Evolutionary conservation across 257 asterid species (phyloP).

Genomic region (Penstemon barbatus): DNA sequence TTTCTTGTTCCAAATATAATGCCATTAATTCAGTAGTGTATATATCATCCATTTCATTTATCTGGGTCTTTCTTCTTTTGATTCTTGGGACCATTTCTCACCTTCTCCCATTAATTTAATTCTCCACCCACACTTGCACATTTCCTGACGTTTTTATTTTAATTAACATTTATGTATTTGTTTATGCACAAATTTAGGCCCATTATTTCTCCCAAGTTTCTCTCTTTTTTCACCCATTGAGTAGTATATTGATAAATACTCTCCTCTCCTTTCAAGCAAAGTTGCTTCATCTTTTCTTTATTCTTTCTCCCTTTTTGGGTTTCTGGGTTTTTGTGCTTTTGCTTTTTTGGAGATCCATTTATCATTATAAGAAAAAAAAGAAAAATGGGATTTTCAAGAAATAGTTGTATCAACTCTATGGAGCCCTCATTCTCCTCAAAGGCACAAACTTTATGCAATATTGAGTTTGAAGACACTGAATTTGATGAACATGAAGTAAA

Average conservation of each 20-base stretch:
- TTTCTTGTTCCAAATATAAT: slow-evolving; percentile 41
- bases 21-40: slow-evolving; percentile 30
- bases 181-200: background rate
- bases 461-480: background rate
- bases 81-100: slow-evolving; percentile 52
- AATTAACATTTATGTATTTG: slow-evolving; percentile 22
- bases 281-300: slow-evolving; percentile 42
- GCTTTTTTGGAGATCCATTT: slow-evolving; percentile 38
- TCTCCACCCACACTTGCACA: slow-evolving; percentile 24
- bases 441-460: slow-evolving; percentile 34
- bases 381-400: slow-evolving; percentile 57
- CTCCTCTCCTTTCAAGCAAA: slow-evolving; percentile 65
- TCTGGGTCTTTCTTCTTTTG: slow-evolving; percentile 31
- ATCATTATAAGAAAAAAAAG: background rate
- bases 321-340: slow-evolving; percentile 45
- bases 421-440: slow-evolving; percentile 45
- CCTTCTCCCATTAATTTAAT: slow-evolving; percentile 46
- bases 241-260: slow-evolving; percentile 35
- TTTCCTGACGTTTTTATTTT: slow-evolving; percentile 21
- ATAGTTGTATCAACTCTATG: slow-evolving; percentile 37
- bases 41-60: slow-evolving; percentile 23
- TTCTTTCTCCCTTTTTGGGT: slow-evolving; percentile 36
- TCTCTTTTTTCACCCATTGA: slow-evolving; percentile 25
- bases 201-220: slow-evolving; percentile 20
- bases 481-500: slow-evolving; percentile 48